These are phyloP conservation scores for Citrus sp. DNA, from an alignment of 345 rosid species.

Conservation along the genomic window DNA sequence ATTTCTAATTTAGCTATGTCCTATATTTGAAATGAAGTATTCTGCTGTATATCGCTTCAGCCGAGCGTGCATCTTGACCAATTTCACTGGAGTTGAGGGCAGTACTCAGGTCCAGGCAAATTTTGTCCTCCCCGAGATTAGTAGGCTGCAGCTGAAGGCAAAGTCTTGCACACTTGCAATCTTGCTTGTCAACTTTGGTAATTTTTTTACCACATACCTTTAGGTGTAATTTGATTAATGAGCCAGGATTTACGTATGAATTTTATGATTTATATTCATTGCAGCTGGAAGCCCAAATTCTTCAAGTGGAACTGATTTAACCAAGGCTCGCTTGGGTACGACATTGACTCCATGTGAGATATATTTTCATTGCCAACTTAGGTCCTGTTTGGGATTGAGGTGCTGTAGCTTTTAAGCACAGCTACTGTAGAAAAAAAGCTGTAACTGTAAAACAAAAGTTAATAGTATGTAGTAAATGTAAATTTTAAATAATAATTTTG, in stretches of 20 bases:
- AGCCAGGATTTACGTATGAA: not conserved
- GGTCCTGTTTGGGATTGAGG: too few relatives aligned
- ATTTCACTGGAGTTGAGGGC: slow-evolving; percentile 69
- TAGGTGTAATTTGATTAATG: not conserved
- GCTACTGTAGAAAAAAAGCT: too few relatives aligned
- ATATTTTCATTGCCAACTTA: slow-evolving; percentile 9
- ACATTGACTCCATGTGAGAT: slow-evolving; percentile 30
- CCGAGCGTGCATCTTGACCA: slow-evolving; percentile 72
- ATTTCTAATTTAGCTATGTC: slow-evolving; percentile 12
- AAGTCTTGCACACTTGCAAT: slow-evolving; percentile 76
- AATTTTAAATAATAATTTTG: too few relatives aligned
- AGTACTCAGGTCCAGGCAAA: slow-evolving; percentile 63
- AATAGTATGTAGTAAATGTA: too few relatives aligned
- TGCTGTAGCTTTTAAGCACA: too few relatives aligned
- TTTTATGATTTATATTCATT: slow-evolving; percentile 20
- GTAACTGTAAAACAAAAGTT: too few relatives aligned
- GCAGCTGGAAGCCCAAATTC: slow-evolving; percentile 78
- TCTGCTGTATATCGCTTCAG: slow-evolving; percentile 88
- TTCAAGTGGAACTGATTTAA: slow-evolving; percentile 51
- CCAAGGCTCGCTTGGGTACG: slow-evolving; percentile 58
- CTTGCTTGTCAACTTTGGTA: slow-evolving; percentile 89
- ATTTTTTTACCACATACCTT: not conserved
- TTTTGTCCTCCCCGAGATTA: slow-evolving; percentile 84
- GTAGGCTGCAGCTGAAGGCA: slow-evolving; percentile 69
- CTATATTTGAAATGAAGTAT: slow-evolving; percentile 55